Conservation (phyloP, 306 rosid genomes). For the apple (Malus domestica) region ASM211411v1 NC_041789.1:25774001-25774500, state of each 20-base stretch:
- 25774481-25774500: conserved; percentile 48
- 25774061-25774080: too few relatives aligned
- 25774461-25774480: conserved; percentile 46
- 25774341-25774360: not conserved
- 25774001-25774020: conserved; percentile 12
- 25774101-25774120: not conserved
- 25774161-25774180: too few relatives aligned
- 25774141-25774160: too few relatives aligned
- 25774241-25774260: too few relatives aligned
- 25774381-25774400: not conserved
- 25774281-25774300: too few relatives aligned
- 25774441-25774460: conserved; percentile 19
- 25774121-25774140: too few relatives aligned
- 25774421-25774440: not conserved
- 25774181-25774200: too few relatives aligned
- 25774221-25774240: too few relatives aligned
- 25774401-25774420: not conserved
- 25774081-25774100: not conserved
- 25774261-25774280: too few relatives aligned
- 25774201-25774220: too few relatives aligned
- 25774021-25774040: conserved; percentile 15
- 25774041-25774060: not conserved
- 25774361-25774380: not conserved
- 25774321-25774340: too few relatives aligned
- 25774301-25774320: too few relatives aligned